Conservation (phyloP, 768 basidiomycete species). For the Rhodotorula taiwanensis region DNA sequence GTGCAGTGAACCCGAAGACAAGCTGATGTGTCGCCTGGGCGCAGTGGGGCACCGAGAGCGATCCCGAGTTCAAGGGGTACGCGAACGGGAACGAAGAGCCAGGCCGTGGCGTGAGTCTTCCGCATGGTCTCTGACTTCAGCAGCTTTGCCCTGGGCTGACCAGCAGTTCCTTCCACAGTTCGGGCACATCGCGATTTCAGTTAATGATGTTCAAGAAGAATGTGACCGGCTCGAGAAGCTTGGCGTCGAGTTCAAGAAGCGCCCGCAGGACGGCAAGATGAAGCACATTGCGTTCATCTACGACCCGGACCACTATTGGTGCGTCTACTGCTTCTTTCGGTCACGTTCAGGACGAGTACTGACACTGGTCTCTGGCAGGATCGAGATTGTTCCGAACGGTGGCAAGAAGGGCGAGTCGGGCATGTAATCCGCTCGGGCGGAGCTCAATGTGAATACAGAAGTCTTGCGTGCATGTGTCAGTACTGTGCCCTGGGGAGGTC, state of each 20-base stretch:
- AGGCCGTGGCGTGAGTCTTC: slow-evolving; percentile 49
- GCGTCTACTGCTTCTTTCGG: too few relatives aligned
- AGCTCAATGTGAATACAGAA: too few relatives aligned
- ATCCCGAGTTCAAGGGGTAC: slow-evolving; percentile 72
- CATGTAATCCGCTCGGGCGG: not conserved
- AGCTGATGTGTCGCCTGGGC: not conserved
- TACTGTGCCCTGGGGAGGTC: too few relatives aligned
- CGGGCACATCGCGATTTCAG: slow-evolving; percentile 81
- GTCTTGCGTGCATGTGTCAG: too few relatives aligned
- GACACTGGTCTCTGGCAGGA: not conserved
- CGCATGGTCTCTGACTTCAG: not conserved
- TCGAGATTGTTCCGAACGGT: slow-evolving; percentile 9
- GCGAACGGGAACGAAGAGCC: slow-evolving; percentile 78
- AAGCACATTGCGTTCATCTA: slow-evolving; percentile 31
- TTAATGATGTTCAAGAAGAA: slow-evolving; percentile 72
- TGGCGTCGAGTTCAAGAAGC: slow-evolving; percentile 81
- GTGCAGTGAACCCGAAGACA: not conserved
- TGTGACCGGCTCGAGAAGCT: slow-evolving; percentile 74
- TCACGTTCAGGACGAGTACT: not conserved
- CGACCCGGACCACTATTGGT: slow-evolving; percentile 12
- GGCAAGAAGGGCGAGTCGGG: slow-evolving; percentile 7
- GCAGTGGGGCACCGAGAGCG: slow-evolving; percentile 63
- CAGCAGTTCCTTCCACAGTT: slow-evolving; percentile 49
- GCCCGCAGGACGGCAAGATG: slow-evolving; percentile 48
- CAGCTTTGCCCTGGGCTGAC: not conserved